Conservation (phyloP, 768 basidiomycete species). For the Exsudoporus frostii region DNA sequence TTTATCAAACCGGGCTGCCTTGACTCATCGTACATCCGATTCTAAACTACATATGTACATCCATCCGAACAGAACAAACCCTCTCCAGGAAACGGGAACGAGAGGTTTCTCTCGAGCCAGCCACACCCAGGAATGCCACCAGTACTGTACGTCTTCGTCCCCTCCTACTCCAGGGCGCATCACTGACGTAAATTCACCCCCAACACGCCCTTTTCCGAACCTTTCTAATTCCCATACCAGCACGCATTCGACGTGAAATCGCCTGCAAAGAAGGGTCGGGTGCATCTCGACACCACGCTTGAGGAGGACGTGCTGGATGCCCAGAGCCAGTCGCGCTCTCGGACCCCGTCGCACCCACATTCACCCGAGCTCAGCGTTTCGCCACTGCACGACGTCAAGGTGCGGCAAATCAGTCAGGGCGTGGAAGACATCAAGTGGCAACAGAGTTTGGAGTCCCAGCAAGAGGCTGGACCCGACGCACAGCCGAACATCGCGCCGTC, state of each 20-base stretch:
- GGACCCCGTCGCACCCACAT: constrained; percentile 29
- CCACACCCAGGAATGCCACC: constrained; percentile 41
- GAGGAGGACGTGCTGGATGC: constrained; percentile 53
- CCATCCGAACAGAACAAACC: constrained; percentile 36
- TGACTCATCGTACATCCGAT: constrained; percentile 25
- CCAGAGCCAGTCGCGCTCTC: constrained; percentile 40
- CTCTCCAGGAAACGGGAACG: constrained; percentile 71
- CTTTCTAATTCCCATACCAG: constrained; percentile 22
- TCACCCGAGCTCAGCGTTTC: constrained; percentile 44
- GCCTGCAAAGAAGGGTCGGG: constrained; percentile 76
- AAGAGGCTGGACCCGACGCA: constrained; percentile 5
- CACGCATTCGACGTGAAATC: constrained; percentile 45
- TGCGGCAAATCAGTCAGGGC: constrained; percentile 74
- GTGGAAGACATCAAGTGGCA: constrained; percentile 78
- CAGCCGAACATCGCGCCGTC: constrained; percentile 7
- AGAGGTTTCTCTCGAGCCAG: constrained; percentile 73
- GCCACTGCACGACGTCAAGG: constrained; percentile 76
- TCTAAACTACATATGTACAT: constrained; percentile 7
- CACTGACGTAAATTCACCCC: constrained; percentile 27
- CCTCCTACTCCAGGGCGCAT: constrained; percentile 10
- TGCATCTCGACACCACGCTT: constrained; percentile 56
- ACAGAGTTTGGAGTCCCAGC: constrained; percentile 31
- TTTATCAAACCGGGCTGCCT: constrained; percentile 25
- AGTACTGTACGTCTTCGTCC: constrained; percentile 33
- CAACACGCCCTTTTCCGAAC: constrained; percentile 18